Evolutionary conservation across 2,329 filamentous ascomycete genomes (phyloP).

Genomic region (Fusarium metavorans): DNA sequence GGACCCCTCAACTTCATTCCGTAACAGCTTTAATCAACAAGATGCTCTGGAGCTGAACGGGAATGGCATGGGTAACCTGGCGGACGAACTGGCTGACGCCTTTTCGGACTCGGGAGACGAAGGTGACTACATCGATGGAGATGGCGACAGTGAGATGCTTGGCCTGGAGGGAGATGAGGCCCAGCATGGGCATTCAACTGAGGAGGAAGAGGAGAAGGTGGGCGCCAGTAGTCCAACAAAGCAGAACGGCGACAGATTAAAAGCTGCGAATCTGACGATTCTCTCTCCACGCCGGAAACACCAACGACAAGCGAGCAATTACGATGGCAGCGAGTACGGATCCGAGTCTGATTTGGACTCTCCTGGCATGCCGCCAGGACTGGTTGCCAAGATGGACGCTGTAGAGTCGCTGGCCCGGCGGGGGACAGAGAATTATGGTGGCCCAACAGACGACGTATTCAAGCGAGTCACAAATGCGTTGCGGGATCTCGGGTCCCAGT

Average conservation of each 20-base stretch:
- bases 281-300: conserved; percentile 61
- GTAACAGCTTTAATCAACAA: conserved; percentile 61
- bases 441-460: conserved; percentile 74
- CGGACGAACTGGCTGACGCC: conserved; percentile 83
- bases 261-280: conserved; percentile 57
- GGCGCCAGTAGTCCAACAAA: conserved; percentile 24
- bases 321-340: conserved; percentile 81
- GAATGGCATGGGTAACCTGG: conserved; percentile 79
- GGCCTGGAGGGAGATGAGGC: conserved; percentile 12
- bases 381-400: conserved; percentile 78
- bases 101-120: conserved; percentile 75
- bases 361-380: conserved; percentile 73
- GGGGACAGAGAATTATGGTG: conserved; percentile 74
- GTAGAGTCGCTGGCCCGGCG: conserved; percentile 77
- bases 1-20: conserved; percentile 55
- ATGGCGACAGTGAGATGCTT: conserved; percentile 45
- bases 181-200: conserved; percentile 16
- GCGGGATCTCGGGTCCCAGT: conserved; percentile 78
- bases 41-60: conserved; percentile 61
- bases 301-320: conserved; percentile 67
- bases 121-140: conserved; percentile 61
- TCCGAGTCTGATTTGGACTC: conserved; percentile 78
- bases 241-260: conserved; percentile 42
- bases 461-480: conserved; percentile 76
- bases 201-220: conserved; percentile 21